Conservation (phyloP, 352 stramenopile species). For the Pythium grandisporangium region DNA sequence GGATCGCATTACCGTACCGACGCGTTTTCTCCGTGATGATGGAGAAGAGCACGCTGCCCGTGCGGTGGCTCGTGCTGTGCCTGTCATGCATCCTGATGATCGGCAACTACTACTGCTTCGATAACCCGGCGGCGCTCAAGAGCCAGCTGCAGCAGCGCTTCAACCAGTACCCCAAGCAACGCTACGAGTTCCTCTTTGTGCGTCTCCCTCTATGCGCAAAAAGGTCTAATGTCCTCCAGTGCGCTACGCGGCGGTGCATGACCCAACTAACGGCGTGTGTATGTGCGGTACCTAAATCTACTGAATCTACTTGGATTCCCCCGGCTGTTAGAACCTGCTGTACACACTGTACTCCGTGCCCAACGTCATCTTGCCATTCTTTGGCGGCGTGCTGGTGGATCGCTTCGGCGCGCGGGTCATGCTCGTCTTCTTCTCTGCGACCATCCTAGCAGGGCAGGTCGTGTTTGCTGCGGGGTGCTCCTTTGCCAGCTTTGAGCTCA, state of each 20-base stretch:
- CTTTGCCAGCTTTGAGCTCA: conserved; percentile 65
- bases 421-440: conserved; percentile 77
- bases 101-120: conserved; percentile 89
- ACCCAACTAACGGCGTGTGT: too few species aligned
- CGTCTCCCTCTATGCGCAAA: conserved; percentile 1
- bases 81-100: conserved; percentile 86
- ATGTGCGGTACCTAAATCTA: too few species aligned
- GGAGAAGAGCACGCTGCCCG: conserved; percentile 62
- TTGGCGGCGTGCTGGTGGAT: conserved; percentile 89
- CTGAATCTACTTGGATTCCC: background rate
- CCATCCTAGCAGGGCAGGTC: conserved; percentile 79
- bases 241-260: too few species aligned
- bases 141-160: conserved; percentile 84
- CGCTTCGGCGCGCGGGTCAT: conserved; percentile 78
- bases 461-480: conserved; percentile 85
- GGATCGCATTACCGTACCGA: too few species aligned
- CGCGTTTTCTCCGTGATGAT: conserved; percentile 8
- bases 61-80: conserved; percentile 83
- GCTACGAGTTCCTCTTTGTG: conserved; percentile 82
- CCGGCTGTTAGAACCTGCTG: conserved; percentile 69
- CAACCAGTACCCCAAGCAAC: conserved; percentile 51
- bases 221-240: too few species aligned
- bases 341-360: conserved; percentile 92
- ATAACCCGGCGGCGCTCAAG: conserved; percentile 84
- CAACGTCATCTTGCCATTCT: conserved; percentile 91